A percentile compares a stretch with the other conserved stretches of the same genome.
Evolutionary conservation across 495 filamentous ascomycete genomes (phyloP).

Genomic region (Neurospora africana): DNA sequence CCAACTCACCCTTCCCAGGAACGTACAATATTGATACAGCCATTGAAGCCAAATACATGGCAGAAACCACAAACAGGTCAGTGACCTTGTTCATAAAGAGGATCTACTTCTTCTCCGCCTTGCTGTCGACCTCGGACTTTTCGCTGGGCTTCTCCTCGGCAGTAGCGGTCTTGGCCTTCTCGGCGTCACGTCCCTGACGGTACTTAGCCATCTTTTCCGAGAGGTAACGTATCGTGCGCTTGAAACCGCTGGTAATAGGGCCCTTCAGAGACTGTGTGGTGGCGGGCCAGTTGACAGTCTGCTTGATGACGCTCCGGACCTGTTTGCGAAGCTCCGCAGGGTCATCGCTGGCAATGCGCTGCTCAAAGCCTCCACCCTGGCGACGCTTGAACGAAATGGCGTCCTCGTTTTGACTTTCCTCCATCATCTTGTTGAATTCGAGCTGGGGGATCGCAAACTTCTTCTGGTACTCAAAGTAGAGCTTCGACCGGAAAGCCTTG

Average conservation of each 20-base stretch:
- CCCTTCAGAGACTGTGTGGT: slow-evolving; percentile 77
- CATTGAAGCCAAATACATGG: background rate
- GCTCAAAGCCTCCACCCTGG: slow-evolving; percentile 77
- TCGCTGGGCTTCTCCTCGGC: background rate
- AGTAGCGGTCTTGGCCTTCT: slow-evolving; percentile 6
- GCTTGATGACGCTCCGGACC: slow-evolving; percentile 63
- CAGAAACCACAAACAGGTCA: background rate
- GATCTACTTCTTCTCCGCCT: slow-evolving; percentile 6
- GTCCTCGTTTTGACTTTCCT: slow-evolving; percentile 59
- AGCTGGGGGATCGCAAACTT: slow-evolving; percentile 74
- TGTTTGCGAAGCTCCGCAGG: slow-evolving; percentile 52
- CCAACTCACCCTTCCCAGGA: background rate
- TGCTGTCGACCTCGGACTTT: background rate
- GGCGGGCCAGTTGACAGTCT: slow-evolving; percentile 84
- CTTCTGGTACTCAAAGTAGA: slow-evolving; percentile 90
- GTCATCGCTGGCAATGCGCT: slow-evolving; percentile 61
- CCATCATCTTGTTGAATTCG: slow-evolving; percentile 82
- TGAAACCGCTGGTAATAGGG: slow-evolving; percentile 60
- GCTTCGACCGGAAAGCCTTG: slow-evolving; percentile 70
- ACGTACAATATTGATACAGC: background rate
- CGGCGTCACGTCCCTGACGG: slow-evolving; percentile 30
- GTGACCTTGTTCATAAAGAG: background rate
- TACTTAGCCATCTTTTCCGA: slow-evolving; percentile 75
- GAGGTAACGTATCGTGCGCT: slow-evolving; percentile 61
- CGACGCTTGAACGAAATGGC: slow-evolving; percentile 54